Evolutionary conservation across 116 monocot genomes (phyloP), one percentile per base, ranked within the genome.

Genomic region (Papilionanthe hybrid): DNA sequence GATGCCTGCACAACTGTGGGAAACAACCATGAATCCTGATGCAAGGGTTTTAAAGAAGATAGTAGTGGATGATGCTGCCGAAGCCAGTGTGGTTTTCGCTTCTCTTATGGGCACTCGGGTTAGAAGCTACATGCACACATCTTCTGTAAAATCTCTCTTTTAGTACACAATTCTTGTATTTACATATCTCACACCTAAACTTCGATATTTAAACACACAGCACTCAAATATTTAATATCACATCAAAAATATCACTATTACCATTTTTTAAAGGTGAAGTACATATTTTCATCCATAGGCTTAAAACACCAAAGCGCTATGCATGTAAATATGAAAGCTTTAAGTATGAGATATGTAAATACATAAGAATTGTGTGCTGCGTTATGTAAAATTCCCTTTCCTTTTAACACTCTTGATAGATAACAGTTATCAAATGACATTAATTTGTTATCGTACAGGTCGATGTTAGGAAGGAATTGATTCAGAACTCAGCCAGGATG

Each of bases 1-100:
- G 98, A 99, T 99, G 98, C 93, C 98, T 42, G 10, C 50, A 76
- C 98, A 99, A 85, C 77, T 99, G 15, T 94, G 98, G 98, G 98
- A 94, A 81, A 99, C 94, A 7, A 99, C 98, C 44, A 56, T 99
- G 85, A 85, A 99, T 77, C 98, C 98, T 76, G 95, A 94, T 65
- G 90, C 73, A 27, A 91, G 94, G 83, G 75, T 93, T 20, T 84
- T 99, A 72, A 99, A 94, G 85, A 88, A 99, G 76, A 83, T 94
- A 43, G 80, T 91, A 60, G 89, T 99, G 55, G 98, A 99, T 78
- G 93, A 99, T 91, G 95, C 87, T 78, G 98, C 91, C 6, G 93
- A 94, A 83, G 93, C 98, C 72, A 99, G 90, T 83, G 86, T 99
- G 23, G 90, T 91, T 37, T 94, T 99, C 75, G 91, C 98, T 0